Conservation (phyloP, 345 rosid genomes). For the Salix dunnii region DNA sequence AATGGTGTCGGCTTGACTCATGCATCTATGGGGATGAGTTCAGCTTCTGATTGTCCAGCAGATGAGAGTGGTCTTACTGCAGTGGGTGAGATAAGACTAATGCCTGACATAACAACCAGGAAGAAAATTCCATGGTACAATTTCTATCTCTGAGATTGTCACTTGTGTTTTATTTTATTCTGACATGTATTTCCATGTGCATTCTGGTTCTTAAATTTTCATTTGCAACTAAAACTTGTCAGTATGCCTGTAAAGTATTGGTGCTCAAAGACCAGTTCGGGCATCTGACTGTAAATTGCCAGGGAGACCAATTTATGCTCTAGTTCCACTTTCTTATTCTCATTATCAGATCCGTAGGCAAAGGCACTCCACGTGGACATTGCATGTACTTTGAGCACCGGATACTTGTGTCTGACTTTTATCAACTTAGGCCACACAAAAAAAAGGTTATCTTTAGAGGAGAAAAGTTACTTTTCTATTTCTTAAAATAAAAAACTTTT, state of each 20-base stretch:
- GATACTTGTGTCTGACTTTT: too few species aligned
- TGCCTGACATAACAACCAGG: conserved; percentile 78
- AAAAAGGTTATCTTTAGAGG: too few species aligned
- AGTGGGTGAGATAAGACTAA: conserved; percentile 83
- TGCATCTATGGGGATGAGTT: conserved; percentile 82
- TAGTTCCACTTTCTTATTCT: background rate
- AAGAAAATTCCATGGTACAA: conserved; percentile 72
- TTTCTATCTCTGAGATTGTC: background rate
- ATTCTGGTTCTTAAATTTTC: background rate
- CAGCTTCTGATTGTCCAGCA: conserved; percentile 79
- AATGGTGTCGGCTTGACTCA: conserved; percentile 79
- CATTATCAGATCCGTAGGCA: background rate
- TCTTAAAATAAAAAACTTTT: too few species aligned
- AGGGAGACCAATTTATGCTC: background rate
- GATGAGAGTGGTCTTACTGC: conserved; percentile 64
- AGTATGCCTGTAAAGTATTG: too few species aligned
- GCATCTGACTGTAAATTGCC: background rate
- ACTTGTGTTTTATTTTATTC: background rate
- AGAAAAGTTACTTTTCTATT: too few species aligned
- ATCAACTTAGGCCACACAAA: too few species aligned
- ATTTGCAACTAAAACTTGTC: background rate
- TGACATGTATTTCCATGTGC: background rate
- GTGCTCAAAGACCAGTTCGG: background rate
- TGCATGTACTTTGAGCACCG: too few species aligned
- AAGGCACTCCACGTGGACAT: too few species aligned